phyloP scores from a whole-genome alignment of 371 early-diverging fungal species.

The Saksenaea vasiformis region DNA sequence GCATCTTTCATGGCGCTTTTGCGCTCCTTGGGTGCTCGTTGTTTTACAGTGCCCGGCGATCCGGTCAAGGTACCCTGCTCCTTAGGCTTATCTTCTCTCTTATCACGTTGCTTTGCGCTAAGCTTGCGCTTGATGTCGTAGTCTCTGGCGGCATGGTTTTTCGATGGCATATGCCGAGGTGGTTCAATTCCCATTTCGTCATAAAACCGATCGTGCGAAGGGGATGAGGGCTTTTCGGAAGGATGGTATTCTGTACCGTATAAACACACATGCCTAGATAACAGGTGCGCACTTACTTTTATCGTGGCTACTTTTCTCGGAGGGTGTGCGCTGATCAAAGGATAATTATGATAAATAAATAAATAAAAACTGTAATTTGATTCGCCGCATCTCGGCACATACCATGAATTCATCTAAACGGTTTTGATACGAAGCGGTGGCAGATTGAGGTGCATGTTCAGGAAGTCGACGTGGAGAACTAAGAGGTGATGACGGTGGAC shows the following conservation, averaged over 20 bases:
- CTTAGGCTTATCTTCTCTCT: slow-evolving; percentile 44
- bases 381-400: not conserved
- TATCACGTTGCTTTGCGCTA: slow-evolving; percentile 53
- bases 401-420: not conserved
- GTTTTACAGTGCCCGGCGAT: slow-evolving; percentile 47
- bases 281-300: not conserved
- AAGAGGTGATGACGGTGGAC: not conserved
- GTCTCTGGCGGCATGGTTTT: slow-evolving; percentile 41
- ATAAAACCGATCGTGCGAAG: slow-evolving; percentile 12
- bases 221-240: not conserved
- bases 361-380: not conserved
- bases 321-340: not conserved
- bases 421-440: slow-evolving; percentile 2
- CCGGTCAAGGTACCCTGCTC: slow-evolving; percentile 38
- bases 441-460: not conserved
- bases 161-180: slow-evolving; percentile 14
- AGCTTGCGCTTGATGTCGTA: slow-evolving; percentile 51
- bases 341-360: not conserved
- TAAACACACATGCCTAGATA: not conserved
- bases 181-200: slow-evolving; percentile 18
- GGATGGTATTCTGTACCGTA: slow-evolving; percentile 7
- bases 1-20: slow-evolving; percentile 54
- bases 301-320: not conserved
- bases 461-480: slow-evolving; percentile 2
- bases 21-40: slow-evolving; percentile 44